Percentiles rank a stretch among this genome's conserved stretches.
These are phyloP conservation scores for Gilbertella persicaria DNA, from an alignment of 371 early-diverging fungal genomes.

Conservation along the genomic window DNA sequence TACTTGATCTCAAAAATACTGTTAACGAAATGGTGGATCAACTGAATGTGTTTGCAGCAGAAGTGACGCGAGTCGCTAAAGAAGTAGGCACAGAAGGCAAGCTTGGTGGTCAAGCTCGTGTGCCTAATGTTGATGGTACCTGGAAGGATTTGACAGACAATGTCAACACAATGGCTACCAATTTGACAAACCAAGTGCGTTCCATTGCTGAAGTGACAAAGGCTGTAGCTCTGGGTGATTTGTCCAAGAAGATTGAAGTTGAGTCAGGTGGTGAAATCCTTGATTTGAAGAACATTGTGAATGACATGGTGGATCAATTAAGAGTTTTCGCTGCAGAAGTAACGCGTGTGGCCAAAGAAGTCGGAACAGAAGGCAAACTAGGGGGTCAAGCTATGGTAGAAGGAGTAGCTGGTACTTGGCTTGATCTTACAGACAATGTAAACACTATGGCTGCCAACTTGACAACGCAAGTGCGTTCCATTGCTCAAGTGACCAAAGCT, in stretches of 20 bases:
- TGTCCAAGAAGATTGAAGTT: conserved; percentile 41
- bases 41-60: conserved; percentile 56
- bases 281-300: conserved; percentile 36
- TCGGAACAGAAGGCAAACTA: conserved; percentile 54
- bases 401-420: conserved; percentile 55
- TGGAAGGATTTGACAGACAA: conserved; percentile 67
- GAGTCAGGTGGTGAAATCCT: conserved; percentile 40
- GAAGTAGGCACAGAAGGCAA: no score
- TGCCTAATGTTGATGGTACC: conserved; percentile 58
- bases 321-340: conserved; percentile 44
- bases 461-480: conserved; percentile 54
- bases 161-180: conserved; percentile 62
- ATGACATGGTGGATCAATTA: conserved; percentile 53
- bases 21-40: conserved; percentile 53
- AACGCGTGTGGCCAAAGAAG: conserved; percentile 41
- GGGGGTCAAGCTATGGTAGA: conserved; percentile 39
- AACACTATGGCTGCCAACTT: conserved; percentile 52
- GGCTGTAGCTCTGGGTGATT: conserved; percentile 59
- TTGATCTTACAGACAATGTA: conserved; percentile 53
- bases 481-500: conserved; percentile 62
- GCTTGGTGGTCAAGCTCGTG: conserved; percentile 48
- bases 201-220: conserved; percentile 60
- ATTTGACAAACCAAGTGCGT: conserved; percentile 58
- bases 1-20: conserved; percentile 36
- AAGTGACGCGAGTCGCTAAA: conserved; percentile 66